phyloP scores from a whole-genome alignment of 2,329 filamentous ascomycete species.

The Fusarium goolgardi region DNA sequence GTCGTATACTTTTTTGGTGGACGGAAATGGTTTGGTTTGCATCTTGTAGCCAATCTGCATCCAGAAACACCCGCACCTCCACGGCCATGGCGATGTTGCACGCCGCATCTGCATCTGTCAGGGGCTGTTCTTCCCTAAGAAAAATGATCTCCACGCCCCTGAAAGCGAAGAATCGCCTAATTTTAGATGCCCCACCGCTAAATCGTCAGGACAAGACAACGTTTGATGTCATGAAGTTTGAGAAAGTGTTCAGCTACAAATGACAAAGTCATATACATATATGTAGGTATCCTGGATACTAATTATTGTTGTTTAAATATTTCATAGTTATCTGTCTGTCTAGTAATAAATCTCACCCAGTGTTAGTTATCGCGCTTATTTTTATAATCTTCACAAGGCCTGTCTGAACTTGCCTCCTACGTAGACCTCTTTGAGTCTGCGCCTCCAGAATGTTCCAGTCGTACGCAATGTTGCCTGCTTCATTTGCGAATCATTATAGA shows the following conservation, averaged over 20 bases:
- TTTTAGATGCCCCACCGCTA: conserved; percentile 40
- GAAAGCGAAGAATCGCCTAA: conserved; percentile 32
- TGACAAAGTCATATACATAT: neutral
- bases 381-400: neutral
- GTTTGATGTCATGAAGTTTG: conserved; percentile 35
- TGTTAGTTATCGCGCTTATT: neutral
- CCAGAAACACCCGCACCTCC: conserved; percentile 18
- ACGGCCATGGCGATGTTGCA: conserved; percentile 28
- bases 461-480: conserved; percentile 45
- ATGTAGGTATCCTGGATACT: too few relatives aligned
- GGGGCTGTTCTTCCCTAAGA: conserved; percentile 19
- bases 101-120: conserved; percentile 33
- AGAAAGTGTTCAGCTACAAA: neutral
- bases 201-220: neutral
- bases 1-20: conserved; percentile 29
- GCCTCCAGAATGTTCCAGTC: conserved; percentile 45
- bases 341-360: neutral
- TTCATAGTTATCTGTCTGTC: too few relatives aligned
- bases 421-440: conserved; percentile 25
- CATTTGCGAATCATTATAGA: neutral
- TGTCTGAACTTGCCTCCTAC: neutral
- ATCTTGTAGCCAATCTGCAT: conserved; percentile 40
- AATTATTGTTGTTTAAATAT: too few relatives aligned
- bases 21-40: conserved; percentile 33
- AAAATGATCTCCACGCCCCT: neutral